phyloP scores from a whole-genome alignment of 495 filamentous ascomycete genomes.

The Talaromyces nanjingensis region DNA sequence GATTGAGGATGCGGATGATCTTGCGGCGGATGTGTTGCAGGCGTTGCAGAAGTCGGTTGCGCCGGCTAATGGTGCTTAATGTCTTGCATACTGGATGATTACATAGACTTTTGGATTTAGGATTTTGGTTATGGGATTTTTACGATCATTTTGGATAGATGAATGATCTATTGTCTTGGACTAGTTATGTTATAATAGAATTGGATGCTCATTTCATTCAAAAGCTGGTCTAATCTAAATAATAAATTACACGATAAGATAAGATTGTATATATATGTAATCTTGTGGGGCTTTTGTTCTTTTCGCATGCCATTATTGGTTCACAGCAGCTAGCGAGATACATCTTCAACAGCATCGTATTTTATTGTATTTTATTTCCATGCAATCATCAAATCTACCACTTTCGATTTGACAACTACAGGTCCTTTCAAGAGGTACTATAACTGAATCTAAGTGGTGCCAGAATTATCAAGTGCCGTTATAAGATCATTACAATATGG shows the following conservation, averaged over 20 bases:
- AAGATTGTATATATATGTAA: neutral
- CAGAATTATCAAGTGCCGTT: no score
- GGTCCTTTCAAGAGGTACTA: no score
- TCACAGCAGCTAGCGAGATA: neutral
- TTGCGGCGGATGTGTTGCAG: slow-evolving; percentile 75
- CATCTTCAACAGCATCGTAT: neutral
- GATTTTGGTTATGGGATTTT: neutral
- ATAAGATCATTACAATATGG: slow-evolving; percentile 12
- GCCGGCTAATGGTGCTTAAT: neutral
- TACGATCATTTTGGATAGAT: neutral
- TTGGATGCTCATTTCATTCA: neutral
- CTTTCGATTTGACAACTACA: no score
- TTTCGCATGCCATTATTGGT: neutral
- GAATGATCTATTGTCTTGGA: neutral
- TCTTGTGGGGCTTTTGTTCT: neutral
- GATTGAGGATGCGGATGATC: slow-evolving; percentile 83
- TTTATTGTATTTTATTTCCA: neutral
- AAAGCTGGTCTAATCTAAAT: neutral
- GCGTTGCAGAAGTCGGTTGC: slow-evolving; percentile 71
- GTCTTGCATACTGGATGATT: neutral
- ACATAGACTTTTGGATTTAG: neutral
- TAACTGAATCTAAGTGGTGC: no score
- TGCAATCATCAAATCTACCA: neutral
- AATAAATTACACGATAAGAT: neutral
- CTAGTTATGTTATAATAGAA: neutral